Conservation (phyloP, 805 yeast species). For the Candida khao-thaluensis region DNA sequence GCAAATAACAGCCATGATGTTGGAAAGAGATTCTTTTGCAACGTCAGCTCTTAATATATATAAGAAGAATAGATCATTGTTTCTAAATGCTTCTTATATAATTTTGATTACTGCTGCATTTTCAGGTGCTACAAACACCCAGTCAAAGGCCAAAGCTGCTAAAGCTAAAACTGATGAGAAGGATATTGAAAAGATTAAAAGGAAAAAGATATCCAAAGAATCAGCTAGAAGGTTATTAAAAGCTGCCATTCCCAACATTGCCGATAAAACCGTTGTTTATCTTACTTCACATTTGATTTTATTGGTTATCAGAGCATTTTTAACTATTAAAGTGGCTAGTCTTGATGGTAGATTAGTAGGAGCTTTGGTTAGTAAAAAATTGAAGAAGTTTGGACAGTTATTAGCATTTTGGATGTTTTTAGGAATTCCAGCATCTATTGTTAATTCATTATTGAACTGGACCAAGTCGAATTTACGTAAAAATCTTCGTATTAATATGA, state of each 20-base stretch:
- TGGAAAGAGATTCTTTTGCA: slow-evolving; percentile 19
- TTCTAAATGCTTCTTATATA: slow-evolving; percentile 42
- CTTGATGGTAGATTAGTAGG: slow-evolving; percentile 86
- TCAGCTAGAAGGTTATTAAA: slow-evolving; percentile 29
- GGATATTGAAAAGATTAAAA: slow-evolving; percentile 15
- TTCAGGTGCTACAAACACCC: slow-evolving; percentile 38
- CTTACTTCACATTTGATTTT: slow-evolving; percentile 56
- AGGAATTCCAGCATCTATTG: slow-evolving; percentile 82
- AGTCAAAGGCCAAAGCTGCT: slow-evolving; percentile 4
- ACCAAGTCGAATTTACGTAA: slow-evolving; percentile 58
- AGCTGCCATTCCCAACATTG: slow-evolving; percentile 34
- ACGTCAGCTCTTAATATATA: slow-evolving; percentile 32
- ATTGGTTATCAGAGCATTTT: slow-evolving; percentile 63
- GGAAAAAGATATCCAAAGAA: slow-evolving; percentile 29
- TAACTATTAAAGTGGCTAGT: slow-evolving; percentile 80
- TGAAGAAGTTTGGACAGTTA: slow-evolving; percentile 60
- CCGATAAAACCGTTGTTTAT: slow-evolving; percentile 29
- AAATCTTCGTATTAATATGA: slow-evolving; percentile 61
- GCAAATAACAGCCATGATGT: slow-evolving; percentile 1
- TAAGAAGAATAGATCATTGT: slow-evolving; percentile 38
- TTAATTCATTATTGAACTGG: slow-evolving; percentile 67
- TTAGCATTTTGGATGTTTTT: slow-evolving; percentile 76
- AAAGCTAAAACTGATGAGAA: slow-evolving; percentile 10
- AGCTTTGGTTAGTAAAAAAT: slow-evolving; percentile 68
- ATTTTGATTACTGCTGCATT: slow-evolving; percentile 43